phyloP scores from a whole-genome alignment of 2,329 filamentous ascomycete genomes.

The Trichophyton benhamiae region DNA sequence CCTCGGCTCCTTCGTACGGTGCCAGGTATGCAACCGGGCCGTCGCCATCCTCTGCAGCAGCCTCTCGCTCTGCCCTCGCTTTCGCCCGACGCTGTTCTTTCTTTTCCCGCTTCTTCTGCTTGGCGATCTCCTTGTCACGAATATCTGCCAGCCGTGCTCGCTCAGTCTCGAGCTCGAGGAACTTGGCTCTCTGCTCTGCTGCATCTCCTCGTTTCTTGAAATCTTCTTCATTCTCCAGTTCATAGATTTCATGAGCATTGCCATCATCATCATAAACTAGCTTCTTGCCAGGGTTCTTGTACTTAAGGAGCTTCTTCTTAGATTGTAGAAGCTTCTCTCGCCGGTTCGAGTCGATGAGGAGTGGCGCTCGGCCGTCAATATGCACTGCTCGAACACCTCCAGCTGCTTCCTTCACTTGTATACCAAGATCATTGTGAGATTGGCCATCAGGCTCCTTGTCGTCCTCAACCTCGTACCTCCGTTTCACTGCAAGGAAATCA shows the following conservation, averaged over 20 bases:
- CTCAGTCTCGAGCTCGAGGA: slow-evolving; percentile 62
- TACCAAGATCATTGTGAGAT: slow-evolving; percentile 26
- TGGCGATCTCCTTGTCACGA: slow-evolving; percentile 68
- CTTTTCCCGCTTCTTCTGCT: slow-evolving; percentile 52
- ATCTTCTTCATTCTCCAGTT: slow-evolving; percentile 71
- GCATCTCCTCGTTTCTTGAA: slow-evolving; percentile 66
- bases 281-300: slow-evolving; percentile 75
- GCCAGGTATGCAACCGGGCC: slow-evolving; percentile 24
- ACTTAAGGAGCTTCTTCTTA: slow-evolving; percentile 86
- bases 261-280: slow-evolving; percentile 89
- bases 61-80: slow-evolving; percentile 26
- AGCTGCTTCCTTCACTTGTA: slow-evolving; percentile 16
- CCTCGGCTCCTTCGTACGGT: slow-evolving; percentile 19
- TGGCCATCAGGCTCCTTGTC: slow-evolving; percentile 45
- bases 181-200: slow-evolving; percentile 61
- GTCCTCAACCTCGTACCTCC: slow-evolving; percentile 63
- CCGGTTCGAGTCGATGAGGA: slow-evolving; percentile 86
- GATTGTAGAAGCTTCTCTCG: slow-evolving; percentile 89
- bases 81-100: slow-evolving; percentile 33
- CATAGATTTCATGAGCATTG: slow-evolving; percentile 70
- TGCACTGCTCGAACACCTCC: slow-evolving; percentile 31
- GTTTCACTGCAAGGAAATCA: slow-evolving; percentile 81
- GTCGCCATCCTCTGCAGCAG: slow-evolving; percentile 18
- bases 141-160: slow-evolving; percentile 64
- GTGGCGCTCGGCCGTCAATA: slow-evolving; percentile 53